Conservation (phyloP, 257 asterid genomes). For the Capsicum rhomboideum region DNA sequence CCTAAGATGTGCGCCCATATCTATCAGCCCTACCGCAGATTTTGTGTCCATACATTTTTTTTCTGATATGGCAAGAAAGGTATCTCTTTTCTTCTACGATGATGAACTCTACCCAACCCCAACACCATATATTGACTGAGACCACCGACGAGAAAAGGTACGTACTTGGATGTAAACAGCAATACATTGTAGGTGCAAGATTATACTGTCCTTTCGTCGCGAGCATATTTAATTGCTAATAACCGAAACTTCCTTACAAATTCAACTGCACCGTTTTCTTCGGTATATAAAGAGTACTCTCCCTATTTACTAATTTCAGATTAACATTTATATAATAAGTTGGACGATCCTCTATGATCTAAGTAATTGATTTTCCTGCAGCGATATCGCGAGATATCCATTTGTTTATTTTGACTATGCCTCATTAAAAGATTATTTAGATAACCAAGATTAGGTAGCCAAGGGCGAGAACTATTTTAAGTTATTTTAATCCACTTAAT, state of each 20-base stretch:
- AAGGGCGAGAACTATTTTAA: neutral
- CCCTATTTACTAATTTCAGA: too few species aligned
- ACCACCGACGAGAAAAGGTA: neutral
- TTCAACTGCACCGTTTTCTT: too few species aligned
- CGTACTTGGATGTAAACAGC: neutral
- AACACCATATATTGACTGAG: neutral
- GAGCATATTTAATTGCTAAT: too few species aligned
- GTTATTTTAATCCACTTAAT: too few species aligned
- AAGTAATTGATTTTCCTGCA: neutral
- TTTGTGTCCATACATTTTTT: neutral
- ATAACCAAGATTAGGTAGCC: neutral
- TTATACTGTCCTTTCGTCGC: too few species aligned
- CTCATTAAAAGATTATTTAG: neutral
- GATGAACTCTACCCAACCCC: neutral
- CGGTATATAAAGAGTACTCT: too few species aligned
- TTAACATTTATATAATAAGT: too few species aligned
- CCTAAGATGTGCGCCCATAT: too few species aligned
- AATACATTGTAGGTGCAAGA: neutral
- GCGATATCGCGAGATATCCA: neutral
- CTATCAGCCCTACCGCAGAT: neutral
- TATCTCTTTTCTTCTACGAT: neutral
- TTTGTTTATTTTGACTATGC: neutral
- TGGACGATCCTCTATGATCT: neutral
- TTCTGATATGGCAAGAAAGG: neutral
- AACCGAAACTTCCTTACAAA: too few species aligned